phyloP scores from a whole-genome alignment of 768 basidiomycete species.

The Pleurotus giganteus region DNA sequence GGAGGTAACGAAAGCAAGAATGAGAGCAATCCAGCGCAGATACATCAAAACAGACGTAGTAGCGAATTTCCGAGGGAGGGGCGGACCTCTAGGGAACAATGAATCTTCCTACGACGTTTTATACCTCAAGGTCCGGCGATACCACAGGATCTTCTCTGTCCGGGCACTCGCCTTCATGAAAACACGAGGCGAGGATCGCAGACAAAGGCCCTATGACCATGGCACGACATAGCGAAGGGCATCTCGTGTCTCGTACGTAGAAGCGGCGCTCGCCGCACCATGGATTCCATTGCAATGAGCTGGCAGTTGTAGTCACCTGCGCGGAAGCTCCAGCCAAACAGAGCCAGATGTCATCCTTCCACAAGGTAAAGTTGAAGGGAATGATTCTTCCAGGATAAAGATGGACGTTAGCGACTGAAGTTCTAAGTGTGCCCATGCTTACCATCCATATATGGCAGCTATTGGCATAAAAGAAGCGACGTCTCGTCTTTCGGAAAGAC shows the following conservation, averaged over 20 bases:
- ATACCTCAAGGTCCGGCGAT: neutral
- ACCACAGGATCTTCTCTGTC: neutral
- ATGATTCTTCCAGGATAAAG: neutral
- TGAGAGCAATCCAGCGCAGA: neutral
- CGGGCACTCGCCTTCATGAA: neutral
- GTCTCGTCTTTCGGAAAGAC: too few relatives aligned
- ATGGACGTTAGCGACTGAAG: too few relatives aligned
- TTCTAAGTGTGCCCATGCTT: too few relatives aligned
- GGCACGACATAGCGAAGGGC: neutral
- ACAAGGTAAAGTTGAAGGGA: neutral
- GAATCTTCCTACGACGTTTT: neutral
- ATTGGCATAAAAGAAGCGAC: too few relatives aligned
- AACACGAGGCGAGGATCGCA: constrained; percentile 1
- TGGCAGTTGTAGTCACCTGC: constrained; percentile 4
- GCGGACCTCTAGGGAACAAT: neutral
- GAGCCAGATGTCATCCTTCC: neutral
- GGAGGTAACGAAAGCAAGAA: constrained; percentile 3
- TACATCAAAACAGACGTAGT: neutral
- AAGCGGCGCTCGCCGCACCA: neutral
- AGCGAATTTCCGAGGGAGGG: neutral
- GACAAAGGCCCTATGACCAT: neutral
- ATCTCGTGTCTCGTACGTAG: neutral
- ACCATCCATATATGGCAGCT: too few relatives aligned
- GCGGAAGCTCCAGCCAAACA: neutral
- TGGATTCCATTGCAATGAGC: neutral